phyloP scores from a whole-genome alignment of 305 asterid genomes.

The Fraxinus latifolia region DNA sequence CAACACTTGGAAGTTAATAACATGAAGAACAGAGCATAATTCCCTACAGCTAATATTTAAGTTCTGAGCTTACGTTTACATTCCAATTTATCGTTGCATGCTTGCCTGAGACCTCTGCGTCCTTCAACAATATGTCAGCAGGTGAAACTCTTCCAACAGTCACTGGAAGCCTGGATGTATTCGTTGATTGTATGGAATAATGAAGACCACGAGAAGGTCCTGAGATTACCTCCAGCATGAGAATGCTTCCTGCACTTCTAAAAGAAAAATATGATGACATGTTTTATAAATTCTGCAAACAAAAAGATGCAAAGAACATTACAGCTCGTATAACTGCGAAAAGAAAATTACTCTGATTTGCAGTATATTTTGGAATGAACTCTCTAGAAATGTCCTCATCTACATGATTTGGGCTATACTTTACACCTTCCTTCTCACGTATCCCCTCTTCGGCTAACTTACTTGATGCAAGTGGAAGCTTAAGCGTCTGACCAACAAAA shows the following conservation, averaged over 20 bases:
- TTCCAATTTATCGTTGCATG: constrained; percentile 95
- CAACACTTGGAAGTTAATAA: constrained; percentile 27
- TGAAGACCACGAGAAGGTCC: constrained; percentile 86
- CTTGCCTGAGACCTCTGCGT: constrained; percentile 97
- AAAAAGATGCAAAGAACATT: constrained; percentile 22
- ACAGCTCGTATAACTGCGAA: constrained; percentile 26
- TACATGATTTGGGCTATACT: constrained; percentile 36
- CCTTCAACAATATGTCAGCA: constrained; percentile 67
- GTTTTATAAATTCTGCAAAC: constrained; percentile 43
- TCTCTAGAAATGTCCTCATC: constrained; percentile 39
- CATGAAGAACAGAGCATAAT: constrained; percentile 22
- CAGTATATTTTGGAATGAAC: constrained; percentile 35
- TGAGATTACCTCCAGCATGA: constrained; percentile 80
- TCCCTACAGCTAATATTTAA: constrained; percentile 18
- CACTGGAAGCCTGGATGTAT: constrained; percentile 69
- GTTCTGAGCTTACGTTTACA: constrained; percentile 50
- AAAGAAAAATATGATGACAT: constrained; percentile 70
- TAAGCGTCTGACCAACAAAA: constrained; percentile 59
- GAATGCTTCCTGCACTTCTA: constrained; percentile 96
- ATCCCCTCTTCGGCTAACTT: constrained; percentile 50
- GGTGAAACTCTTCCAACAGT: constrained; percentile 94
- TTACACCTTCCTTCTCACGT: constrained; percentile 44
- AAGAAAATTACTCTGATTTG: constrained; percentile 63
- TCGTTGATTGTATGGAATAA: constrained; percentile 59
- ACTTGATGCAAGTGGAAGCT: constrained; percentile 44